Evolutionary conservation across 805 yeast species (phyloP).

Genomic region (Lipomyces orientalis): DNA sequence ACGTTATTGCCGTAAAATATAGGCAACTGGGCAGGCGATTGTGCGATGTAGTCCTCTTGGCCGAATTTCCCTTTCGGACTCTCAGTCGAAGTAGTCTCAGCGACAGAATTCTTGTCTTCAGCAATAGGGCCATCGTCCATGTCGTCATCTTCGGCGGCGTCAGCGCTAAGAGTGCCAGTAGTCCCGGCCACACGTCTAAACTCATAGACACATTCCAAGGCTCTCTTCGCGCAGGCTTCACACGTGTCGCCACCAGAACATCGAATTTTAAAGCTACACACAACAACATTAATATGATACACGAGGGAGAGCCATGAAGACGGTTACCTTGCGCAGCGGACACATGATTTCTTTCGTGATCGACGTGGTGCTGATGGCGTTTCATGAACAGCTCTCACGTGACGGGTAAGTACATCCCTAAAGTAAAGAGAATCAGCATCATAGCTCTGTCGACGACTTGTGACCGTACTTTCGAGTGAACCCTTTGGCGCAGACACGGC

Average conservation of each 20-base stretch:
- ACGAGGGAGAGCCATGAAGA: background rate
- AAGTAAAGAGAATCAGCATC: background rate
- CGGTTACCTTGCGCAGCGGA: constrained; percentile 24
- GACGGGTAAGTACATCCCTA: constrained; percentile 27
- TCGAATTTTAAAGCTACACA: constrained; percentile 32
- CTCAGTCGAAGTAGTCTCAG: background rate
- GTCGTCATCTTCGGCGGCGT: constrained; percentile 1
- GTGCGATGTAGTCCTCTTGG: background rate
- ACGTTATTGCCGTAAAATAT: background rate
- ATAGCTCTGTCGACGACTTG: background rate
- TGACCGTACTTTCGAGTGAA: constrained; percentile 23
- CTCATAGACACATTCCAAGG: constrained; percentile 33
- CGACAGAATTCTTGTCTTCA: background rate
- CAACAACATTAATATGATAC: background rate
- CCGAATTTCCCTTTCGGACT: background rate
- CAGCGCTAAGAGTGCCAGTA: constrained; percentile 4
- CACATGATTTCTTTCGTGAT: constrained; percentile 31
- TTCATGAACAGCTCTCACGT: constrained; percentile 33
- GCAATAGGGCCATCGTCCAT: background rate
- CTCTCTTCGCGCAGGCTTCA: constrained; percentile 36
- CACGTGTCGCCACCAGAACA: constrained; percentile 40
- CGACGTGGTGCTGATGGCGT: constrained; percentile 23
- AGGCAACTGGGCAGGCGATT: background rate
- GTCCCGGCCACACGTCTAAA: constrained; percentile 9
- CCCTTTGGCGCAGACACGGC: constrained; percentile 23